phyloP scores from a whole-genome alignment of 306 rosid genomes.

The Cucumis cinereus region DNA sequence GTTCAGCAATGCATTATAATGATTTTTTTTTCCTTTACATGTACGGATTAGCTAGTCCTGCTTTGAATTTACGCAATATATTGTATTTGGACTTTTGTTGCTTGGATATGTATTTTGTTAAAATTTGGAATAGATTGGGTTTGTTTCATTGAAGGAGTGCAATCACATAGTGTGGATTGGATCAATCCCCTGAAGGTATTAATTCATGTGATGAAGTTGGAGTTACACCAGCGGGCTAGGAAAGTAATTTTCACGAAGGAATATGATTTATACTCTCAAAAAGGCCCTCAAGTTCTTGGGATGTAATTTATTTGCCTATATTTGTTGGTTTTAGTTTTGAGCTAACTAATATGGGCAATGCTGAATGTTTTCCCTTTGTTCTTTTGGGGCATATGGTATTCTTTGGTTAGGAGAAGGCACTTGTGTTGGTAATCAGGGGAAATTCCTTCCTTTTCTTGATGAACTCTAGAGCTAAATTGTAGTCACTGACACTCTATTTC shows the following conservation, averaged over 20 bases:
- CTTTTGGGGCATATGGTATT: not conserved
- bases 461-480: not conserved
- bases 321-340: conserved; percentile 35
- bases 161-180: conserved; percentile 58
- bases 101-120: not conserved
- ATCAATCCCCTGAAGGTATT: conserved; percentile 79
- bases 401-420: not conserved
- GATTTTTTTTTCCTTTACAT: not conserved
- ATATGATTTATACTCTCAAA: not conserved
- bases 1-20: not conserved
- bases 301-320: not conserved
- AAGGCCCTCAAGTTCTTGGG: not conserved
- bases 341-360: conserved; percentile 82
- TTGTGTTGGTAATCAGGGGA: not conserved
- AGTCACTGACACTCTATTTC: not conserved
- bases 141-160: conserved; percentile 72
- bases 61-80: not conserved
- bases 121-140: not conserved
- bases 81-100: not conserved
- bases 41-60: not conserved
- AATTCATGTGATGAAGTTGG: conserved; percentile 54
- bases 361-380: conserved; percentile 16
- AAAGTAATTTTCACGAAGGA: conserved; percentile 27
- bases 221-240: conserved; percentile 38
- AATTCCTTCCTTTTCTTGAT: not conserved